Evolutionary conservation across 164 flowering plant genomes (phyloP).

Genomic region (Taxillus chinensis): DNA sequence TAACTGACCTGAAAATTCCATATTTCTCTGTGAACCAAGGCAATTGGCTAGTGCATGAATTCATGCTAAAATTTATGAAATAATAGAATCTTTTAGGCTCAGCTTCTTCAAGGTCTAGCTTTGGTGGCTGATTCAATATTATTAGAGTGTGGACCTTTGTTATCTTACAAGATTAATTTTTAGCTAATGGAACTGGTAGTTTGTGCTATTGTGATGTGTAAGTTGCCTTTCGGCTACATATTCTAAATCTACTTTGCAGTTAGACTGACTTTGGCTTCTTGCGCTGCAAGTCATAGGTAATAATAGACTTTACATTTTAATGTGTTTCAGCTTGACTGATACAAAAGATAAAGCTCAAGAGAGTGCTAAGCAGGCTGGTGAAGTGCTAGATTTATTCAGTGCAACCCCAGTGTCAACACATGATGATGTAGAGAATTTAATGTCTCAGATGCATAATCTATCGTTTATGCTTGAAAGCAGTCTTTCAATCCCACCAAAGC

Average conservation of each 20-base stretch:
- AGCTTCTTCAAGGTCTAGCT: too few relatives aligned
- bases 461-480: conserved; percentile 50
- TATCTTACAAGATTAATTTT: too few relatives aligned
- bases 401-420: conserved; percentile 7
- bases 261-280: too few relatives aligned
- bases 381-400: conserved; percentile 3
- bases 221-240: neutral
- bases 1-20: neutral
- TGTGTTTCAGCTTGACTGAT: conserved; percentile 9
- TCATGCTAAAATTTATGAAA: too few relatives aligned
- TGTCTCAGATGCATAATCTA: conserved; percentile 64
- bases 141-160: too few relatives aligned
- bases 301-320: neutral
- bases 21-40: too few relatives aligned
- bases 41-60: too few relatives aligned
- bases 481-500: conserved; percentile 30
- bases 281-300: too few relatives aligned
- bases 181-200: neutral
- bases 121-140: too few relatives aligned
- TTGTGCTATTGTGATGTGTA: neutral
- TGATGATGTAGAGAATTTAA: conserved; percentile 23
- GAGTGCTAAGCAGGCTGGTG: conserved; percentile 5
- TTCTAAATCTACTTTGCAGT: too few relatives aligned
- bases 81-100: too few relatives aligned
- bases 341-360: neutral